phyloP scores from a whole-genome alignment of 345 rosid genomes.

The Toxicodendron radicans region DNA sequence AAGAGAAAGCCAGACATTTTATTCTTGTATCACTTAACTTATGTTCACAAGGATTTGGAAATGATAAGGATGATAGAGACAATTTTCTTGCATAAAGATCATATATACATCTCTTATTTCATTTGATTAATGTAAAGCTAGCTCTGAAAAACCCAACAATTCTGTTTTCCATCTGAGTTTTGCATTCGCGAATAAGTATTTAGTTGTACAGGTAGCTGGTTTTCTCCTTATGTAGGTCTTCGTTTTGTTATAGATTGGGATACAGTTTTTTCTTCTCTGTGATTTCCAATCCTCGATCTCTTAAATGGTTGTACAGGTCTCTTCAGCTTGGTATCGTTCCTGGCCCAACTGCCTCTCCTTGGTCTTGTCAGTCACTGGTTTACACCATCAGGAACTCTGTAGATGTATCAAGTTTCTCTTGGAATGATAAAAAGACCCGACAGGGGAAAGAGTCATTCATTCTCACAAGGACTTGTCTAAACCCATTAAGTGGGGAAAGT shows the following conservation, averaged over 20 bases:
- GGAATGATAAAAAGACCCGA: conserved; percentile 74
- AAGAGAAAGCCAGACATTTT: background rate
- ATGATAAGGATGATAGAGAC: background rate
- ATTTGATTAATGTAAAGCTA: background rate
- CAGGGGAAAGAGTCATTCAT: conserved; percentile 72
- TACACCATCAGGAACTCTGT: conserved; percentile 56
- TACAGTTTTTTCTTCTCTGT: background rate
- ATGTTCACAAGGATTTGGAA: background rate
- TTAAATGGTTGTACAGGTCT: conserved; percentile 47
- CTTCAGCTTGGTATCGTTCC: conserved; percentile 83
- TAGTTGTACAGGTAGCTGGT: background rate
- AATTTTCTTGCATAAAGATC: background rate
- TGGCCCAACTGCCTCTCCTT: conserved; percentile 46
- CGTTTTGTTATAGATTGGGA: background rate
- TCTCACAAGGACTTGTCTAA: conserved; percentile 65
- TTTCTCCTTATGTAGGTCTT: background rate
- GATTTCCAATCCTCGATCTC: conserved; percentile 9
- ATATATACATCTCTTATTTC: background rate
- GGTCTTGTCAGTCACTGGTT: conserved; percentile 57
- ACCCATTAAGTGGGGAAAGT: conserved; percentile 52
- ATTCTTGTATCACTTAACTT: background rate
- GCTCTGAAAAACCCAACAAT: background rate
- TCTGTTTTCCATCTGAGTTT: background rate
- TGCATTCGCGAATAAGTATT: background rate
- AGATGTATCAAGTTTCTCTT: conserved; percentile 61